Percentiles rank a stretch among this genome's conserved stretches.
These are phyloP conservation scores for Penicillium sp. DNA, from an alignment of 2,329 filamentous ascomycete genomes.

Conservation along the genomic window DNA sequence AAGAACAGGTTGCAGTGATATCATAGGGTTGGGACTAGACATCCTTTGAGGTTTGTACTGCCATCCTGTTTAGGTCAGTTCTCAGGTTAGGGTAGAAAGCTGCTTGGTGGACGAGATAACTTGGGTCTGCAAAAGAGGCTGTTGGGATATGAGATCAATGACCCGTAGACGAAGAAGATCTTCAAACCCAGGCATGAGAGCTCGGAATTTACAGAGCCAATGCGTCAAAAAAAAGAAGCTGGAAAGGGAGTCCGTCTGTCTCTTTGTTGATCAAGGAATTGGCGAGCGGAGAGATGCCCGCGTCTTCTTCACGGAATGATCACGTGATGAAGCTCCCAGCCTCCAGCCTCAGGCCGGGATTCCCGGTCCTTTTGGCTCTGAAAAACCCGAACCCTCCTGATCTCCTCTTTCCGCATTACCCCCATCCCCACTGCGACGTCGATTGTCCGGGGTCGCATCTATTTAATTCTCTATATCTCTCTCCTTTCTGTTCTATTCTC, in stretches of 20 bases:
- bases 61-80: background rate
- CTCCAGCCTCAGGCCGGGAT: background rate
- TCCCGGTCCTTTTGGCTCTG: background rate
- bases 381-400: constrained; percentile 13
- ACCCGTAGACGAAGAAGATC: background rate
- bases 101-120: background rate
- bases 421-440: constrained; percentile 19
- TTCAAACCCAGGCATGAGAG: background rate
- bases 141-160: background rate
- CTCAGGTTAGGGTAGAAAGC: background rate
- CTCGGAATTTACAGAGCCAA: background rate
- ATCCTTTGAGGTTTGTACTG: background rate
- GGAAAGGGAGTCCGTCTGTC: background rate
- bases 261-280: background rate
- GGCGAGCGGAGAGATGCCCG: constrained; percentile 4
- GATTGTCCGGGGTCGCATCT: constrained; percentile 14
- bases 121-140: background rate
- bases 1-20: background rate
- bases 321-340: constrained; percentile 1
- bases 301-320: background rate
- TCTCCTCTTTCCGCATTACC: constrained; percentile 31
- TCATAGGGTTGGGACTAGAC: background rate
- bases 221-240: background rate
- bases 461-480: constrained; percentile 10
- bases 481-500: constrained; percentile 15